Conservation (phyloP, 441 rosid species). For the Viola pubescens region DNA sequence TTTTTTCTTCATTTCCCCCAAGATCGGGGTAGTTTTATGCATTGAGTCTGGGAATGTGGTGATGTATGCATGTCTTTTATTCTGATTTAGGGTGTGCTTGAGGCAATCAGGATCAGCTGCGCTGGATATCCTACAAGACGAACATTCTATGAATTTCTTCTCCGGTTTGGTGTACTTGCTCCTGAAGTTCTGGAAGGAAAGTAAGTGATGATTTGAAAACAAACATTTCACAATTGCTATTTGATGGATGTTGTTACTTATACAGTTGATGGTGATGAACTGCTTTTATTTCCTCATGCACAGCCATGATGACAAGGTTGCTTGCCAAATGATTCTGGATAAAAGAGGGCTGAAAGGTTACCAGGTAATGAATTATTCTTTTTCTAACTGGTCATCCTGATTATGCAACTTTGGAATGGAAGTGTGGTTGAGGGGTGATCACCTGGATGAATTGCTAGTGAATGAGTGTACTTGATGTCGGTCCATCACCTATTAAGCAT, state of each 20-base stretch:
- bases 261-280: slow-evolving; percentile 6
- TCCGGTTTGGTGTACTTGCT: slow-evolving; percentile 97
- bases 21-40: slow-evolving; percentile 6
- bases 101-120: slow-evolving; percentile 99
- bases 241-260: neutral
- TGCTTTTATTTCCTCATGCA: slow-evolving; percentile 21
- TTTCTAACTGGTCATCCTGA: slow-evolving; percentile 7
- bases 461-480: no score
- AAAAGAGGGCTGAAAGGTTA: slow-evolving; percentile 89
- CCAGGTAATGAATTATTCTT: slow-evolving; percentile 55
- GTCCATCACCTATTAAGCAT: no score
- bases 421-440: neutral
- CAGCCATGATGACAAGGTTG: slow-evolving; percentile 94
- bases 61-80: neutral
- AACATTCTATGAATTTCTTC: slow-evolving; percentile 93
- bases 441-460: no score
- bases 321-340: slow-evolving; percentile 89
- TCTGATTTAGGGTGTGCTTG: slow-evolving; percentile 83
- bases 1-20: slow-evolving; percentile 7
- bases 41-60: slow-evolving; percentile 9
- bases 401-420: neutral
- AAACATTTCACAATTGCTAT: neutral
- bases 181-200: slow-evolving; percentile 96
- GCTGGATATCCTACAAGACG: slow-evolving; percentile 99
- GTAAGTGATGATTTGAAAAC: slow-evolving; percentile 41